Percentiles rank a stretch among this genome's conserved stretches.
Evolutionary conservation across 345 rosid species (phyloP).

Genomic region (Pistacia vera): DNA sequence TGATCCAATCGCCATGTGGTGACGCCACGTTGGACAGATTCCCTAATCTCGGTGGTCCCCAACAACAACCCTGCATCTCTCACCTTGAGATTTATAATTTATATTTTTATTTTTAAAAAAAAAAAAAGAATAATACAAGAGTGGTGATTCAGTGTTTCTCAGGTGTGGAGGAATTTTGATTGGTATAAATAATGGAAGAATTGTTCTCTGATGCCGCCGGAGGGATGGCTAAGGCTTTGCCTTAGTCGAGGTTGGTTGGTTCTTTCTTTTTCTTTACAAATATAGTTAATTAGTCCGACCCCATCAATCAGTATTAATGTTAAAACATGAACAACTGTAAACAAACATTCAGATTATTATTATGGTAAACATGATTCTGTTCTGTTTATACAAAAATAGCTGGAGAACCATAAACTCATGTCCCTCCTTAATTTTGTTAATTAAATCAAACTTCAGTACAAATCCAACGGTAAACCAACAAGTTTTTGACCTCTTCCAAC

Average conservation of each 20-base stretch:
- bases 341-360: too few relatives aligned
- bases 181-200: neutral
- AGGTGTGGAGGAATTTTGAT: neutral
- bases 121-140: neutral
- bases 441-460: too few relatives aligned
- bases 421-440: neutral
- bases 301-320: too few relatives aligned
- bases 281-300: too few relatives aligned
- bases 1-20: conserved; percentile 40
- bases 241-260: neutral
- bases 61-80: neutral
- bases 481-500: neutral
- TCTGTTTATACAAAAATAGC: too few relatives aligned
- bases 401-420: too few relatives aligned
- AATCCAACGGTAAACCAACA: neutral
- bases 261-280: too few relatives aligned
- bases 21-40: conserved; percentile 43
- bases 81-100: neutral
- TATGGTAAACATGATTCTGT: too few relatives aligned
- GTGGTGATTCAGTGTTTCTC: conserved; percentile 1
- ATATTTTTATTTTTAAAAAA: neutral
- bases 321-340: too few relatives aligned
- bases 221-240: too few relatives aligned
- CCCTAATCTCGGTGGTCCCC: conserved; percentile 24
- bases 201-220: conserved; percentile 5